phyloP scores from a whole-genome alignment of 2,329 filamentous ascomycete genomes.

The Paecilomyces formosus region DNA sequence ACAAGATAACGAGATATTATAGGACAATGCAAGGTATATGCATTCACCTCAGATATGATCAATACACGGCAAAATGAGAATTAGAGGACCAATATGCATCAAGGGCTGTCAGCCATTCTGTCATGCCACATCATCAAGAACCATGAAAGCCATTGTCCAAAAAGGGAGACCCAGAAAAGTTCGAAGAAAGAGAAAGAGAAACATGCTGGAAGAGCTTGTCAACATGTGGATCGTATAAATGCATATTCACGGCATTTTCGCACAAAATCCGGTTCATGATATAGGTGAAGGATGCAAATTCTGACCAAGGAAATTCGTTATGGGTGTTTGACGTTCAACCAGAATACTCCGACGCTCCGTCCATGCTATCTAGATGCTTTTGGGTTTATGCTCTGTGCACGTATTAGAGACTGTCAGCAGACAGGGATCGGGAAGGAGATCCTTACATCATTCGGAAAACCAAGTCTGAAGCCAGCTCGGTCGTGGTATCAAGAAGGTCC shows the following conservation, averaged over 20 bases:
- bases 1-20: background rate
- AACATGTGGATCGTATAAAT: background rate
- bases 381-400: background rate
- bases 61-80: background rate
- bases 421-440: background rate
- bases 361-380: background rate
- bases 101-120: background rate
- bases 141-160: background rate
- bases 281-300: background rate
- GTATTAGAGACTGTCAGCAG: background rate
- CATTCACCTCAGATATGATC: background rate
- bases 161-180: background rate
- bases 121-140: background rate
- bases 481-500: constrained; percentile 27
- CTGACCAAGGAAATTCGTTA: background rate
- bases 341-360: background rate
- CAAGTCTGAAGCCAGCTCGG: constrained; percentile 34
- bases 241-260: background rate
- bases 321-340: background rate
- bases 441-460: constrained; percentile 34
- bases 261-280: background rate
- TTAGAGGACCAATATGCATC: background rate
- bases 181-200: background rate
- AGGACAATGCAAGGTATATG: background rate
- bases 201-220: background rate